phyloP scores from a whole-genome alignment of 2,329 filamentous ascomycete species.

The Lasiodiplodia theobromae region DNA sequence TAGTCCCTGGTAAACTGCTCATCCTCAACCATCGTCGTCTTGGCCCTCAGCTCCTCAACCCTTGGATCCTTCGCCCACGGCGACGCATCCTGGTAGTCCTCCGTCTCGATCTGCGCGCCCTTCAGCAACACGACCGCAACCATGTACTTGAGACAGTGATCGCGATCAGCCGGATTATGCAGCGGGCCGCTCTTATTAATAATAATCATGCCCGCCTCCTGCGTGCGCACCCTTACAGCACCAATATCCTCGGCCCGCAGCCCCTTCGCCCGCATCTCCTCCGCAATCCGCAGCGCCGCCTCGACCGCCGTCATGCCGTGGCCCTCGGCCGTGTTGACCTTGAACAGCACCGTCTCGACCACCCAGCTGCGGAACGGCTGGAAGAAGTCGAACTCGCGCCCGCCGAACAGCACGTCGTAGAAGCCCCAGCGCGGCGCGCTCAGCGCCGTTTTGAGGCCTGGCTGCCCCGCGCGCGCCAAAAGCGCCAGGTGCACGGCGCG shows the following conservation, averaged over 20 bases:
- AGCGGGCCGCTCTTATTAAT: slow-evolving; percentile 99
- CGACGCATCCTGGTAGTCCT: slow-evolving; percentile 89
- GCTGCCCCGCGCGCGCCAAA: slow-evolving; percentile 86
- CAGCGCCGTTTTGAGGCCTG: slow-evolving; percentile 88
- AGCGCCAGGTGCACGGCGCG: slow-evolving; percentile 86
- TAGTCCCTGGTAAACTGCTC: slow-evolving; percentile 93
- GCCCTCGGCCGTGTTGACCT: slow-evolving; percentile 87
- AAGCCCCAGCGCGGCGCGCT: slow-evolving; percentile 96
- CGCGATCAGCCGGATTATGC: slow-evolving; percentile 99
- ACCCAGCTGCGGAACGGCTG: slow-evolving; percentile 96
- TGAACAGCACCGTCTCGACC: slow-evolving; percentile 99
- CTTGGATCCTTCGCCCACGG: slow-evolving; percentile 90
- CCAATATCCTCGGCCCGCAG: slow-evolving; percentile 93
- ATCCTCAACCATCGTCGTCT: slow-evolving; percentile 96
- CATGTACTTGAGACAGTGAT: slow-evolving; percentile 99
- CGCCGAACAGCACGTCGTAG: slow-evolving; percentile 97
- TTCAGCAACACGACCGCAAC: slow-evolving; percentile 86
- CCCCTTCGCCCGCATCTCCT: slow-evolving; percentile 80
- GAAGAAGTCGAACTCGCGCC: slow-evolving; percentile 90
- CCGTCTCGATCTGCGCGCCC: slow-evolving; percentile 90
- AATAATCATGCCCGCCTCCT: slow-evolving; percentile 98
- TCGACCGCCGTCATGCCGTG: slow-evolving; percentile 98
- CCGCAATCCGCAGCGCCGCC: slow-evolving; percentile 86
- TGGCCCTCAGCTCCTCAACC: slow-evolving; percentile 88
- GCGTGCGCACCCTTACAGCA: slow-evolving; percentile 89